Conservation (phyloP, 1,139 yeast genomes). For the Hemisphaericaspora xylanilytica region DNA sequence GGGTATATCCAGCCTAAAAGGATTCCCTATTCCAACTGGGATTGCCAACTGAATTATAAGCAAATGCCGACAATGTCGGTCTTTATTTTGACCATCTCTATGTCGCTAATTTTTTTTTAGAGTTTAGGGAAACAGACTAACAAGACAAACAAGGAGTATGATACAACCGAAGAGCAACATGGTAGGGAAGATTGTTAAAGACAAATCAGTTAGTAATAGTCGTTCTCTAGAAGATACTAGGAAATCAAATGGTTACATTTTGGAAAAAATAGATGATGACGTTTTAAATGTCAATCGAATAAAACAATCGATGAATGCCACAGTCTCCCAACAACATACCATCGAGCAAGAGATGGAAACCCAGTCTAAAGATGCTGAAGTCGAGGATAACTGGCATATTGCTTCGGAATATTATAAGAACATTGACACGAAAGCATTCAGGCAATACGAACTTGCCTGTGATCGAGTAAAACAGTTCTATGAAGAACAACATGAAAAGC, state of each 20-base stretch:
- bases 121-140: too few species aligned
- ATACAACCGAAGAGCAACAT: not conserved
- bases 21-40: too few species aligned
- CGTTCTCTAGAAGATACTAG: not conserved
- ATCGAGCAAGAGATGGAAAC: constrained; percentile 13
- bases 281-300: constrained; percentile 31
- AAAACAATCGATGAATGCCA: constrained; percentile 16
- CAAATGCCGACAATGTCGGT: too few species aligned
- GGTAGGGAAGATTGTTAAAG: not conserved
- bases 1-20: too few species aligned
- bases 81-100: too few species aligned
- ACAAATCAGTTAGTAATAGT: not conserved
- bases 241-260: constrained; percentile 13
- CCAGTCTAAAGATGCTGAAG: constrained; percentile 7
- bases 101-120: too few species aligned
- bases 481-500: constrained; percentile 66
- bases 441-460: constrained; percentile 70
- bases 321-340: constrained; percentile 4
- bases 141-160: not conserved
- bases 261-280: constrained; percentile 41
- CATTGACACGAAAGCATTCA: constrained; percentile 44
- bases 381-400: constrained; percentile 20
- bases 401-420: constrained; percentile 34
- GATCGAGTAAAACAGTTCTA: constrained; percentile 67
- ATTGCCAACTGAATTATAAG: too few species aligned